Percentiles rank a stretch among this genome's conserved stretches.
phyloP scores from a whole-genome alignment of 345 rosid genomes.

The Limnanthes douglasii region DNA sequence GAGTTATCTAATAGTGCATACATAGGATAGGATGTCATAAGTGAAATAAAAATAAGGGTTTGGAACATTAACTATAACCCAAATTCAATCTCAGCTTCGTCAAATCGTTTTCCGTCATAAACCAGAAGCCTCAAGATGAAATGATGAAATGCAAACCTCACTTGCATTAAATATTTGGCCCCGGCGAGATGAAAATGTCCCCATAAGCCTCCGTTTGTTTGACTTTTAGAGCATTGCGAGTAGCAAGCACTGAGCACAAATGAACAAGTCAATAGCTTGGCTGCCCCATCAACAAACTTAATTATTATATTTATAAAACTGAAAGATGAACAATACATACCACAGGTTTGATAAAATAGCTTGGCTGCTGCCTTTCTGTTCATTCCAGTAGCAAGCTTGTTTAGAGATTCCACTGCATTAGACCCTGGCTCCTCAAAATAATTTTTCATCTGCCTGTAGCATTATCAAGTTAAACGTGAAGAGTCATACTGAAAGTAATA shows the following conservation, averaged over 20 bases:
- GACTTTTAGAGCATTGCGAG: constrained; percentile 42
- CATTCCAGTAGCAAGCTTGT: constrained; percentile 57
- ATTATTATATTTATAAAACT: background rate
- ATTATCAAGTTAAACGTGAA: too few relatives aligned
- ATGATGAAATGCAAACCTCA: too few relatives aligned
- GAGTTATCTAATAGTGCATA: too few relatives aligned
- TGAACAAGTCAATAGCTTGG: constrained; percentile 1
- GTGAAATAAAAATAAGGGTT: too few relatives aligned
- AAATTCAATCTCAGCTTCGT: too few relatives aligned
- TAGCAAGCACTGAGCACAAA: constrained; percentile 43
- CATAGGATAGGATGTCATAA: too few relatives aligned
- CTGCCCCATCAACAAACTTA: background rate
- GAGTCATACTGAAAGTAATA: background rate
- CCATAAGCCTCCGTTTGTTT: constrained; percentile 48
- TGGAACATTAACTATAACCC: too few relatives aligned
- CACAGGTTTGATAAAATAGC: constrained; percentile 77
- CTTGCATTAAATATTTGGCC: constrained; percentile 51
- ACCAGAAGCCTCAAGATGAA: too few relatives aligned
- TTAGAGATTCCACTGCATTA: constrained; percentile 44
- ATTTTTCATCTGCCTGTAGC: constrained; percentile 54
- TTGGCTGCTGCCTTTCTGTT: constrained; percentile 58
- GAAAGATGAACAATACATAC: constrained; percentile 17
- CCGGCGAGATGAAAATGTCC: constrained; percentile 58
- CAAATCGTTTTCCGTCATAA: too few relatives aligned
- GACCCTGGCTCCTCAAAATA: constrained; percentile 79